These are phyloP conservation scores for Rhodomyrtus psidioides DNA, from an alignment of 441 rosid species.

Conservation along the genomic window DNA sequence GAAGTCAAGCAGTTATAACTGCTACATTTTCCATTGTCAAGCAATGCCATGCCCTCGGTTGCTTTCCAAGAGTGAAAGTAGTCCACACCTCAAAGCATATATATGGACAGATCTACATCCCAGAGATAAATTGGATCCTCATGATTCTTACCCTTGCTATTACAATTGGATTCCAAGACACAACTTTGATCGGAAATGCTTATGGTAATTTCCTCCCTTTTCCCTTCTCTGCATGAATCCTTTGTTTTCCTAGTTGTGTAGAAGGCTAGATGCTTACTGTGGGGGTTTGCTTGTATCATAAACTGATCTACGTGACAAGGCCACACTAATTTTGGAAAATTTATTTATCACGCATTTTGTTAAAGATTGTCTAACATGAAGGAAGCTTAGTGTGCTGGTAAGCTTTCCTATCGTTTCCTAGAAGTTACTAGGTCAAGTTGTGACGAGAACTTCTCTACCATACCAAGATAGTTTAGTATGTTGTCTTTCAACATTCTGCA, in stretches of 20 bases:
- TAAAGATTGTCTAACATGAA: background rate
- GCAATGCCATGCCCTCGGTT: slow-evolving; percentile 91
- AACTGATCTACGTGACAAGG: background rate
- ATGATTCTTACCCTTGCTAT: slow-evolving; percentile 80
- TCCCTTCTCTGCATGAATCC: background rate
- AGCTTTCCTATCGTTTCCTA: background rate
- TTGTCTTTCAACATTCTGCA: background rate
- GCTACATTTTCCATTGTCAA: slow-evolving; percentile 85
- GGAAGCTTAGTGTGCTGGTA: background rate
- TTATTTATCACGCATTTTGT: background rate
- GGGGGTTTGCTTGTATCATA: background rate
- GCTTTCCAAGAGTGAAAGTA: slow-evolving; percentile 92
- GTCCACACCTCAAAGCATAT: slow-evolving; percentile 78
- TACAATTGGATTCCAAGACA: slow-evolving; percentile 68
- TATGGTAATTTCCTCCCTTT: slow-evolving; percentile 44
- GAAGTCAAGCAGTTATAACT: slow-evolving; percentile 81
- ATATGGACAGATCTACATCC: slow-evolving; percentile 89
- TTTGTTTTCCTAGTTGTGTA: background rate
- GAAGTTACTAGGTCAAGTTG: background rate
- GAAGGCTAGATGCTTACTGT: background rate
- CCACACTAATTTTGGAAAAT: background rate
- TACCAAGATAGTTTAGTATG: background rate
- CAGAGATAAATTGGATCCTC: slow-evolving; percentile 94
- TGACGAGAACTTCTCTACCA: background rate
- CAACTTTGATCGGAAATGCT: slow-evolving; percentile 81